Conservation (phyloP, 257 asterid species). For the Ocimum tenuiflorum region DNA sequence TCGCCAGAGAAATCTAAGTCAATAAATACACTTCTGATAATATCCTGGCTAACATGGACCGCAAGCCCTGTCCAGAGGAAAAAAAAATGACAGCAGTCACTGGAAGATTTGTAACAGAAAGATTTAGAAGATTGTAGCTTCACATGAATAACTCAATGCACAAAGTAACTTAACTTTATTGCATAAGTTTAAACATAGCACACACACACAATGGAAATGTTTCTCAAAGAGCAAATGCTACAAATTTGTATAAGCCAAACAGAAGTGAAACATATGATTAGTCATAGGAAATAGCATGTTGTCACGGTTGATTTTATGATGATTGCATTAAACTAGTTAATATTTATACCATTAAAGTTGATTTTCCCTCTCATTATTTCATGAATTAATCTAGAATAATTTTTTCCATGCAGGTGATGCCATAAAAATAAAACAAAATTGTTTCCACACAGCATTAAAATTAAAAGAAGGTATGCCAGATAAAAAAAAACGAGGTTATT, state of each 20-base stretch:
- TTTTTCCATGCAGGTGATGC: constrained; percentile 3
- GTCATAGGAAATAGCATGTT: background rate
- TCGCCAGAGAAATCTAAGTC: constrained; percentile 46
- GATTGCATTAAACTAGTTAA: background rate
- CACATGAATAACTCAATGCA: background rate
- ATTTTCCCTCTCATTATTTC: background rate
- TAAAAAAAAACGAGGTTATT: background rate
- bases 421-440: background rate
- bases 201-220: background rate
- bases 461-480: background rate
- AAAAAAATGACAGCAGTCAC: no score
- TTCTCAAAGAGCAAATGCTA: background rate
- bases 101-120: background rate
- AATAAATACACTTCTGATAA: constrained; percentile 42
- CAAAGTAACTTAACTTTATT: background rate
- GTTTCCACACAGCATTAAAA: background rate
- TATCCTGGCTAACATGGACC: constrained; percentile 42
- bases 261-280: background rate
- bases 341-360: background rate
- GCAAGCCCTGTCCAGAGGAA: constrained; percentile 49
- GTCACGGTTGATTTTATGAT: background rate
- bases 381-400: background rate
- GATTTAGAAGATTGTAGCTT: background rate
- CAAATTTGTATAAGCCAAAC: background rate
- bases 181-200: background rate